These are phyloP conservation scores for Dactylonectria estremocensis DNA, from an alignment of 2,329 filamentous ascomycete species.

Conservation along the genomic window DNA sequence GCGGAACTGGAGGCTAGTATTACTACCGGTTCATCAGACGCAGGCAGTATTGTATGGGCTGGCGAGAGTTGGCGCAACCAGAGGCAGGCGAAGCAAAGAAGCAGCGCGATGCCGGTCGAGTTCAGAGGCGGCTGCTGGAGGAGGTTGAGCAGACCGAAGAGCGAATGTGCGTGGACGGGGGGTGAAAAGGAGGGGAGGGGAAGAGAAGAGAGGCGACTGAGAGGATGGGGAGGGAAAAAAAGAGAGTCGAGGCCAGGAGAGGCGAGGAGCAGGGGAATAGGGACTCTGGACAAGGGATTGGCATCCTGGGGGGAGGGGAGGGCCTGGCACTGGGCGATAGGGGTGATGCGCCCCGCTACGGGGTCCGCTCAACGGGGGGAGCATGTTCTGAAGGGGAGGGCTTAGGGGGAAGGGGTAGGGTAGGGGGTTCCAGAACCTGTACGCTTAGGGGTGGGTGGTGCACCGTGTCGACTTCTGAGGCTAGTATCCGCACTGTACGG, in stretches of 20 bases:
- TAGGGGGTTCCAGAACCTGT: slow-evolving; percentile 26
- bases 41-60: slow-evolving; percentile 33
- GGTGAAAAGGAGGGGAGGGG: slow-evolving; percentile 42
- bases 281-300: slow-evolving; percentile 50
- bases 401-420: slow-evolving; percentile 32
- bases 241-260: slow-evolving; percentile 44
- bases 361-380: slow-evolving; percentile 36
- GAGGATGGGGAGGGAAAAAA: slow-evolving; percentile 46
- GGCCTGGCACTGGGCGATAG: slow-evolving; percentile 48
- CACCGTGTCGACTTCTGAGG: neutral
- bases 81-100: slow-evolving; percentile 34
- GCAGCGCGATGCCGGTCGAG: slow-evolving; percentile 42
- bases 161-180: slow-evolving; percentile 48
- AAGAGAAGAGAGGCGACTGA: slow-evolving; percentile 44
- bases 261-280: slow-evolving; percentile 48
- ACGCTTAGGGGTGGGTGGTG: slow-evolving; percentile 13
- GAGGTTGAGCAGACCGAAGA: slow-evolving; percentile 46
- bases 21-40: slow-evolving; percentile 46
- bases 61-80: slow-evolving; percentile 35
- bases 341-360: slow-evolving; percentile 44
- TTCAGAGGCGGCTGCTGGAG: slow-evolving; percentile 43
- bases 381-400: slow-evolving; percentile 28
- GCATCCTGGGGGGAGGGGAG: slow-evolving; percentile 41
- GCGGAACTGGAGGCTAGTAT: slow-evolving; percentile 33
- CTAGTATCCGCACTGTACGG: slow-evolving; percentile 9